Conservation (phyloP, 106 monocot species). For the Dendrobium huoshanense region DNA sequence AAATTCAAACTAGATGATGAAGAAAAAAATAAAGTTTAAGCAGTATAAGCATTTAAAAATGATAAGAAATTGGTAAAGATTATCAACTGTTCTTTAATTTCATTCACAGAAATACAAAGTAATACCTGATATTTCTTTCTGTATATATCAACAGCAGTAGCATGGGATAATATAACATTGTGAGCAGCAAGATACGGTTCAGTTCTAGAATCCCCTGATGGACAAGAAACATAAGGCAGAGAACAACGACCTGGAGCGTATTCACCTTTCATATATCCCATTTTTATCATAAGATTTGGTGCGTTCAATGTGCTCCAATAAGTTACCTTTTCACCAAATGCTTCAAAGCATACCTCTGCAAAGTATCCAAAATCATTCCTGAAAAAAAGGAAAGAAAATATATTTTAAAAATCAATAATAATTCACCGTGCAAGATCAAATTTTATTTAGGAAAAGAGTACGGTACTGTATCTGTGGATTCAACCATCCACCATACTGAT, state of each 20-base stretch:
- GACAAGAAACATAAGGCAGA: constrained; percentile 19
- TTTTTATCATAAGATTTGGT: constrained; percentile 27
- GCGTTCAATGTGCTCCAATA: constrained; percentile 55
- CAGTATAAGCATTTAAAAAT: too few species aligned
- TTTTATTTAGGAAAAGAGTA: neutral
- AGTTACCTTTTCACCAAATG: constrained; percentile 48
- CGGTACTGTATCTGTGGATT: constrained; percentile 27
- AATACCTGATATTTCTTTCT: constrained; percentile 39
- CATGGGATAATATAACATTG: constrained; percentile 42
- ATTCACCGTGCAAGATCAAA: too few species aligned
- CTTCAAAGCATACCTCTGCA: constrained; percentile 47
- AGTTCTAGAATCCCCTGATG: constrained; percentile 24
- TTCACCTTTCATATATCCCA: constrained; percentile 29
- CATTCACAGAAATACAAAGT: too few species aligned
- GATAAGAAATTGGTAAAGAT: too few species aligned
- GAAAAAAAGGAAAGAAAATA: neutral
- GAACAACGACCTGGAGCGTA: constrained; percentile 52
- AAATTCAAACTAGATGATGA: too few species aligned
- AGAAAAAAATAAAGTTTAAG: too few species aligned
- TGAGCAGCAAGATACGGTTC: constrained; percentile 43
- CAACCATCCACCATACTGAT: constrained; percentile 45
- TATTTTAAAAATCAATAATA: neutral
- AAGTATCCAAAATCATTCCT: constrained; percentile 44
- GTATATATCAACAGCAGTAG: constrained; percentile 32
- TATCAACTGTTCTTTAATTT: too few species aligned